Percentiles rank a stretch among this genome's conserved stretches.
These are phyloP conservation scores for Dendrobium nobile DNA, from an alignment of 106 monocot species.

Conservation along the genomic window DNA sequence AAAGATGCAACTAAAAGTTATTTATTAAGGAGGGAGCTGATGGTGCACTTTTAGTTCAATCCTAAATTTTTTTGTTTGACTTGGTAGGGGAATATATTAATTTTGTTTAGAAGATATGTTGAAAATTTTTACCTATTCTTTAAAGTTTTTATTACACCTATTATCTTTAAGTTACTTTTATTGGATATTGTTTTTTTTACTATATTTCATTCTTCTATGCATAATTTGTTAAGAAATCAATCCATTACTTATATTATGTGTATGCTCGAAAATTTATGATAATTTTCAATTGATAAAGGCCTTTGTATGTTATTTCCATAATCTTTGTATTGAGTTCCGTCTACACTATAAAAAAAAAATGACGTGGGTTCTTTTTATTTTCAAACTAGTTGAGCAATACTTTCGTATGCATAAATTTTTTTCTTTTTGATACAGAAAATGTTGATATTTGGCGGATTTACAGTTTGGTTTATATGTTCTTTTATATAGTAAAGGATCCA, in stretches of 20 bases:
- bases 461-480: neutral
- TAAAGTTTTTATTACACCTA: neutral
- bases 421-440: neutral
- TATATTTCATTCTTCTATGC: neutral
- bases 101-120: neutral
- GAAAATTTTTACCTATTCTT: neutral
- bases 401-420: neutral
- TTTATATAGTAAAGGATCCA: neutral
- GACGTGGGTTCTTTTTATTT: neutral
- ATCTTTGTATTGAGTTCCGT: too few species aligned
- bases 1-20: neutral
- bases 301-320: too few species aligned
- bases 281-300: too few species aligned
- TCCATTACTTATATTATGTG: too few species aligned
- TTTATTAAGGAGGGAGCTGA: neutral
- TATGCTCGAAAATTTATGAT: too few species aligned
- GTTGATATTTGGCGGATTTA: neutral
- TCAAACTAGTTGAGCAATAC: neutral
- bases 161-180: neutral
- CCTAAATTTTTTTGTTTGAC: neutral
- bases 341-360: too few species aligned
- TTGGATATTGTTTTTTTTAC: neutral
- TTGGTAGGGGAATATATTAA: neutral
- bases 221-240: too few species aligned
- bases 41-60: neutral